Conservation (phyloP, 1,284 basidiomycete species). For the Apiotrichum gracile region DNA sequence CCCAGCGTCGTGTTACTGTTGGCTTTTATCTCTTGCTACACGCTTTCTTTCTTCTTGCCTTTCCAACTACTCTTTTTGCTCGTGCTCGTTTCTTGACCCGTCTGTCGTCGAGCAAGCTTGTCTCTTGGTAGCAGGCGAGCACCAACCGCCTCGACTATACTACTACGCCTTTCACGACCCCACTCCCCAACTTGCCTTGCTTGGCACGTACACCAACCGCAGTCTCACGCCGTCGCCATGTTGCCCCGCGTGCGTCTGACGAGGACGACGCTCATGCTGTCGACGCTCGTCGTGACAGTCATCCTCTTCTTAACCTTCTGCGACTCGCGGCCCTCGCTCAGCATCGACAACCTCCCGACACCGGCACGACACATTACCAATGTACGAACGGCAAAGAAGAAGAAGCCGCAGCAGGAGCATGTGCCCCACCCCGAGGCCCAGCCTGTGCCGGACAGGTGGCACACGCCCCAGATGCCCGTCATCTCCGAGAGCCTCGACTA, state of each 20-base stretch:
- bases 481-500: constrained; percentile 14
- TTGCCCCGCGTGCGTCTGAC: constrained; percentile 22
- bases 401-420: too few species aligned
- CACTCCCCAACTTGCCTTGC: too few species aligned
- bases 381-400: not conserved
- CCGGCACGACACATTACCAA: not conserved
- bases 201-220: too few species aligned
- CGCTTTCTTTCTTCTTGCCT: not conserved
- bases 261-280: constrained; percentile 13
- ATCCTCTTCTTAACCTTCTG: not conserved
- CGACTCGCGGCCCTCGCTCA: not conserved
- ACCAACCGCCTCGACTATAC: too few species aligned
- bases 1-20: too few species aligned
- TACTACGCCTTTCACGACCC: too few species aligned
- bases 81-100: too few species aligned
- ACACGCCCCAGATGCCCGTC: not conserved
- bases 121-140: too few species aligned
- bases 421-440: not conserved
- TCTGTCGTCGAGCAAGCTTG: too few species aligned
- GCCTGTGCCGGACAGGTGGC: not conserved
- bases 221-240: too few species aligned
- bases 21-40: not conserved
- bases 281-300: constrained; percentile 12
- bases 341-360: too few species aligned
- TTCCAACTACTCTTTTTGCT: not conserved